A percentile compares a stretch with the other conserved stretches of the same genome.
Conservation (phyloP, 345 rosid genomes). For the Eucalyptus cloeziana region DNA sequence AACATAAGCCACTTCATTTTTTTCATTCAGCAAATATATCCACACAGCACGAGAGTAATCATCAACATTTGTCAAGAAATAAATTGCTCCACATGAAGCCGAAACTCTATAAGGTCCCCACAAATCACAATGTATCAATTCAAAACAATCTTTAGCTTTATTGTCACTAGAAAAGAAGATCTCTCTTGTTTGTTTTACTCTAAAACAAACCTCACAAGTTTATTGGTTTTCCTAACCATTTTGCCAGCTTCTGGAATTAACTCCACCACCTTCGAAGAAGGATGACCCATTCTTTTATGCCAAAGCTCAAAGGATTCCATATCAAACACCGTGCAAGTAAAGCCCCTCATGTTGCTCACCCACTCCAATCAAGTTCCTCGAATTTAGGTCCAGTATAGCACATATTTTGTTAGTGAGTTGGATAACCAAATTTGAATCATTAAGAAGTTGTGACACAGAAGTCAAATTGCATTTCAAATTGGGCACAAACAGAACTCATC, state of each 20-base stretch:
- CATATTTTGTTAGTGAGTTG: not conserved
- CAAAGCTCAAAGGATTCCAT: not conserved
- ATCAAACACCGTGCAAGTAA: not conserved
- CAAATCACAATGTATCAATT: not conserved
- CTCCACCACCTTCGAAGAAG: not conserved
- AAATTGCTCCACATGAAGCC: not conserved
- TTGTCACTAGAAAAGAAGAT: not conserved
- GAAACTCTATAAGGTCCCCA: not conserved
- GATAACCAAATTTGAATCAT: not conserved
- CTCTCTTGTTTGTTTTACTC: not conserved
- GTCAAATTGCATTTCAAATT: not conserved
- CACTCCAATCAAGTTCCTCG: constrained; percentile 6
- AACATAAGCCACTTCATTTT: not conserved
- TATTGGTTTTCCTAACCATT: not conserved
- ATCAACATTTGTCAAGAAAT: not conserved
- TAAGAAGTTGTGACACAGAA: not conserved
- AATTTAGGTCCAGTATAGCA: constrained; percentile 1
- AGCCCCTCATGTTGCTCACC: not conserved
- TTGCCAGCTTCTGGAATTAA: not conserved
- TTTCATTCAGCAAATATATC: not conserved
- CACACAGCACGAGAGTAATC: not conserved
- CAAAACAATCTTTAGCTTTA: not conserved
- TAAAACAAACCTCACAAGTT: not conserved
- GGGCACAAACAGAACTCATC: not conserved
- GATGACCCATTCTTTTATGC: not conserved